Conservation (phyloP, 345 rosid species). For the Erodium maritimum region DNA sequence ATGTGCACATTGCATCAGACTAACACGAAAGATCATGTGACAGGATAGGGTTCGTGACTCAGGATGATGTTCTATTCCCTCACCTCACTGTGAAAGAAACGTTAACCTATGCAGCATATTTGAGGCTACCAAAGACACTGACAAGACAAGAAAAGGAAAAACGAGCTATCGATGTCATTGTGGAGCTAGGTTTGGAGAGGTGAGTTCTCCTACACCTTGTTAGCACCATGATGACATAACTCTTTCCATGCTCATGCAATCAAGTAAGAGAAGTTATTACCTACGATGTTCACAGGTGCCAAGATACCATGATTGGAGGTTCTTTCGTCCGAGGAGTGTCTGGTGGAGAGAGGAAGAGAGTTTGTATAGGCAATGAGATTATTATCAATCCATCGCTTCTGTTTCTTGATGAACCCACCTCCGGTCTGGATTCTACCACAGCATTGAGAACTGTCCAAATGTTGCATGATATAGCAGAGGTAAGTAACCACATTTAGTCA, state of each 20-base stretch:
- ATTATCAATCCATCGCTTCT: conserved; percentile 84
- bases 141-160: conserved; percentile 62
- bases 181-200: conserved; percentile 92
- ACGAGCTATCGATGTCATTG: conserved; percentile 67
- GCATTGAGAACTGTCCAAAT: conserved; percentile 73
- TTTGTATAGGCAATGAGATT: conserved; percentile 88
- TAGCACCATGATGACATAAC: conserved; percentile 7
- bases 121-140: conserved; percentile 62
- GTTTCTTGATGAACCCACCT: conserved; percentile 96
- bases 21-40: conserved; percentile 7
- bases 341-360: conserved; percentile 96
- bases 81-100: conserved; percentile 96
- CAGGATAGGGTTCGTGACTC: conserved; percentile 98
- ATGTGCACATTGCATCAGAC: no score
- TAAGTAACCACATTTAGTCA: background rate
- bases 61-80: conserved; percentile 88
- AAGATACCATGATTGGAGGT: conserved; percentile 94
- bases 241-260: background rate
- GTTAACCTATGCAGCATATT: conserved; percentile 64
- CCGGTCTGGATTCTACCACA: conserved; percentile 95
- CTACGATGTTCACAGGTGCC: conserved; percentile 38
- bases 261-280: no score
- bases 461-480: conserved; percentile 92
- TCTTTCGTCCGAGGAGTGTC: conserved; percentile 92
- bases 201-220: no score